A percentile compares a stretch with the other conserved stretches of the same genome.
Conservation (phyloP, 225 moss, liverwort and hornwort genomes). For the Marchantia paleacea region DNA sequence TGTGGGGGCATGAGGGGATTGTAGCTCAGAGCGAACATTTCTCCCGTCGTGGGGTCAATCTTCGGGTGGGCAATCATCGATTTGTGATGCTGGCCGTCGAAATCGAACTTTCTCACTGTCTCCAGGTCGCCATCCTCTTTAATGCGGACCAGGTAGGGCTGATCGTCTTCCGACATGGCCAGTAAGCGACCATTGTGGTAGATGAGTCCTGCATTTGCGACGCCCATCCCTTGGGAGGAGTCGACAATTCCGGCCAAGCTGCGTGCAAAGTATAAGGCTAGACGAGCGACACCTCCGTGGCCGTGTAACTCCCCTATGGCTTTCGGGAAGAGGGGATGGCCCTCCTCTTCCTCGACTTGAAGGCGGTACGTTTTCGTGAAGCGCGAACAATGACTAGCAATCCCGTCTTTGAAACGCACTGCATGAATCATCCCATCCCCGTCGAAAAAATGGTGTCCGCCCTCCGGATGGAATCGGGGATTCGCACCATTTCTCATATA, state of each 20-base stretch:
- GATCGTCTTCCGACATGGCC: slow-evolving; percentile 91
- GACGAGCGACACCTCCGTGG: slow-evolving; percentile 69
- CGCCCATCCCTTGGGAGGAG: slow-evolving; percentile 78
- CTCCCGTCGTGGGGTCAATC: slow-evolving; percentile 58
- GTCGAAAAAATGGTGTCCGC: slow-evolving; percentile 88
- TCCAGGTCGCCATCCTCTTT: slow-evolving; percentile 61
- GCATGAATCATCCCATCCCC: slow-evolving; percentile 98
- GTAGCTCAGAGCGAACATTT: slow-evolving; percentile 82
- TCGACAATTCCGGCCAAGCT: slow-evolving; percentile 67
- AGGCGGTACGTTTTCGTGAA: slow-evolving; percentile 82
- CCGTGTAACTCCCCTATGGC: slow-evolving; percentile 93
- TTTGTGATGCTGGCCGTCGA: slow-evolving; percentile 66
- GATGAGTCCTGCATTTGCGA: slow-evolving; percentile 87
- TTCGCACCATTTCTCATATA: slow-evolving; percentile 92
- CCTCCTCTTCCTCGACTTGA: slow-evolving; percentile 54
- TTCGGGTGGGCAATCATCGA: slow-evolving; percentile 99
- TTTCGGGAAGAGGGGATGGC: slow-evolving; percentile 76
- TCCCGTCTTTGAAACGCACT: slow-evolving; percentile 52
- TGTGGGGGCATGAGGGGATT: slow-evolving; percentile 67
- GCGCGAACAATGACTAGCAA: slow-evolving; percentile 71
- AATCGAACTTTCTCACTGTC: slow-evolving; percentile 67
- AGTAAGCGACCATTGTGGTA: slow-evolving; percentile 64
- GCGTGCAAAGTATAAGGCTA: slow-evolving; percentile 65
- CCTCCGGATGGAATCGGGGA: slow-evolving; percentile 70
- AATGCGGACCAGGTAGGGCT: slow-evolving; percentile 62